These are phyloP conservation scores for Pisolithus albus DNA, from an alignment of 768 basidiomycete species.

Conservation along the genomic window DNA sequence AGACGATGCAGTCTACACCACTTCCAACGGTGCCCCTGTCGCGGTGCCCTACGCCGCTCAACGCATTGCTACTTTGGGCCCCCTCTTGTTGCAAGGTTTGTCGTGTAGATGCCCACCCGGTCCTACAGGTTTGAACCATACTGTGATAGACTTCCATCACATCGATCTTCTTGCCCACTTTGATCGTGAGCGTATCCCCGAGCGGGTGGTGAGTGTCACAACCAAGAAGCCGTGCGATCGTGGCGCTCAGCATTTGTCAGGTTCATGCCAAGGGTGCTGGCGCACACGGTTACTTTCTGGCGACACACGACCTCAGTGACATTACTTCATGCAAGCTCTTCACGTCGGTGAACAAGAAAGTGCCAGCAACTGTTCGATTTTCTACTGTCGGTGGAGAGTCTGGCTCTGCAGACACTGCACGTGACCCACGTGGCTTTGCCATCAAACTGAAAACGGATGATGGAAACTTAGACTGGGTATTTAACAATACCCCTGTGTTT, in stretches of 20 bases:
- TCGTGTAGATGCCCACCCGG: slow-evolving; percentile 10
- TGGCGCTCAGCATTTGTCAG: slow-evolving; percentile 36
- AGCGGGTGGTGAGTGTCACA: slow-evolving; percentile 64
- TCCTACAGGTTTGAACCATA: slow-evolving; percentile 7
- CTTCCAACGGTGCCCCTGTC: slow-evolving; percentile 77
- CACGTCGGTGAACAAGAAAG: slow-evolving; percentile 58
- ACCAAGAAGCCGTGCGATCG: not conserved
- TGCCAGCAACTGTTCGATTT: slow-evolving; percentile 77
- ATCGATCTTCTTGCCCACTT: slow-evolving; percentile 90
- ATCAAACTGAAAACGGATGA: slow-evolving; percentile 84
- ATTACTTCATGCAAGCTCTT: slow-evolving; percentile 68
- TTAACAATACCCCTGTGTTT: slow-evolving; percentile 91
- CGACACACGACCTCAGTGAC: slow-evolving; percentile 81
- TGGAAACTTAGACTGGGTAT: slow-evolving; percentile 89
- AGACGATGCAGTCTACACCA: slow-evolving; percentile 70
- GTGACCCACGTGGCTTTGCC: slow-evolving; percentile 92
- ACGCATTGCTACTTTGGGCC: slow-evolving; percentile 66
- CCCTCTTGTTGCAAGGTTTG: slow-evolving; percentile 81
- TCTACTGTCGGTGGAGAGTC: slow-evolving; percentile 88
- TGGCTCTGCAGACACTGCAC: slow-evolving; percentile 87
- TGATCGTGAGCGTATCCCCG: slow-evolving; percentile 92
- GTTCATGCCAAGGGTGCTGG: slow-evolving; percentile 90
- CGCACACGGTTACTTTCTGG: slow-evolving; percentile 89
- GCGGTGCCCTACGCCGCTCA: slow-evolving; percentile 73
- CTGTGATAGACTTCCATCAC: slow-evolving; percentile 70